A percentile compares a stretch with the other conserved stretches of the same genome.
These are phyloP conservation scores for Sporobolomyces pararoseus DNA, from an alignment of 768 basidiomycete species.

Conservation along the genomic window DNA sequence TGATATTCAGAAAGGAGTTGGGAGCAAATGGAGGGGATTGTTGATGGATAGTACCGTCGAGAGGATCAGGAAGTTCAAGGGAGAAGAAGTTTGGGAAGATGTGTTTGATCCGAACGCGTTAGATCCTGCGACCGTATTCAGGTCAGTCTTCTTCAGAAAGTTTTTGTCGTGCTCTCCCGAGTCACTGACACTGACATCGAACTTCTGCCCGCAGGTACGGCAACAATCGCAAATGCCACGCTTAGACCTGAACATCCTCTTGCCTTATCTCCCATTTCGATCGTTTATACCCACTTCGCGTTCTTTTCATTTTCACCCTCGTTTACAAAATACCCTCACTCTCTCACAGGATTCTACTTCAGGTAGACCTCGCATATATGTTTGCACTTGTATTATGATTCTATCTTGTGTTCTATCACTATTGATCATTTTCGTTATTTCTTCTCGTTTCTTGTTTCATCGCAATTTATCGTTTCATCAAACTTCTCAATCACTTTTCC, in stretches of 20 bases:
- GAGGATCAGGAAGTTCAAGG: conserved; percentile 17
- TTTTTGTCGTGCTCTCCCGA: too few species aligned
- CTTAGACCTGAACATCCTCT: not conserved
- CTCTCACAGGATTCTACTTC: too few species aligned
- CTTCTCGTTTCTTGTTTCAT: too few species aligned
- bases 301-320: too few species aligned
- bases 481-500: too few species aligned
- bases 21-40: conserved; percentile 39
- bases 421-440: too few species aligned
- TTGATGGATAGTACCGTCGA: conserved; percentile 40
- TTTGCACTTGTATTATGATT: not conserved
- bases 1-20: conserved; percentile 39
- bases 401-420: not conserved
- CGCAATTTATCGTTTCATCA: too few species aligned
- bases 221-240: conserved; percentile 18
- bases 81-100: conserved; percentile 24
- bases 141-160: conserved; percentile 21
- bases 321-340: too few species aligned
- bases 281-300: too few species aligned
- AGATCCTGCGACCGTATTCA: conserved; percentile 36
- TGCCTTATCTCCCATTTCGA: not conserved
- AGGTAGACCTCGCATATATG: too few species aligned
- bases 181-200: too few species aligned
- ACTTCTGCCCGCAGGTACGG: too few species aligned
- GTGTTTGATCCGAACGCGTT: conserved; percentile 18